Evolutionary conservation across 2,329 filamentous ascomycete genomes (phyloP), one percentile per base, ranked within the genome.

Genomic region (Talaromyces rugulosus): DNA sequence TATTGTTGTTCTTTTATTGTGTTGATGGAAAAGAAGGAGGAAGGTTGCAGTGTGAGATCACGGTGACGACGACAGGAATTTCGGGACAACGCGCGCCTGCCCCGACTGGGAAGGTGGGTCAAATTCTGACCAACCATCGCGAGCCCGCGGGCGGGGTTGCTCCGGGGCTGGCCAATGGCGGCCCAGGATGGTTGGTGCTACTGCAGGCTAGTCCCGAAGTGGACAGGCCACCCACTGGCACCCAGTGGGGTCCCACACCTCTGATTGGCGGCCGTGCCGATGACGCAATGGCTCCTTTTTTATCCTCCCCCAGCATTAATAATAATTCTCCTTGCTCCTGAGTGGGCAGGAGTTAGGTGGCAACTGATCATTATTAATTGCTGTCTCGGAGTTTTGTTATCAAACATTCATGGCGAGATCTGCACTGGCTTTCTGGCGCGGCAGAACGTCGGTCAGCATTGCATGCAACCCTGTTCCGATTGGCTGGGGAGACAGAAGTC

Each of bases 1-100:
- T 23, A 23, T 23, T 23, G 2, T 23, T 23, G 23, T 23, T 23
- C 23, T 23, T 23, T 23, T 23, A 23, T 23, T 23, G 23, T 23
- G 23, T 23, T 14, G 9, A 4, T 5, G 18, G 57, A 18, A 27
- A 44, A 36, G 40, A 53, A 36, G 27, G n/a, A 18, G 50, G 18
- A 33, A 34, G 30, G 30, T n/a, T 27, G 50, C 23, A 52, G 47
- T 63, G 74, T 74, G 72, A 75, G 71, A 72, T 75, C 73, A 75
- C 71, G 68, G 72, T 75, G 73, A 75, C 72, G 73, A 74, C 70
- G 72, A 70, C 58, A 63, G 56, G 56, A 61, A 61, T 63, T 61
- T 50, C 55, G 50, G 14, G 8, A 12, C 50, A 18, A 52, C 23
- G 23, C 18, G 47, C 50, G 28, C 23, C 23, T 47, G n/a, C 18